Evolutionary conservation across 2,329 filamentous ascomycete genomes (phyloP).

Genomic region (Pochonia chlamydosporia): DNA sequence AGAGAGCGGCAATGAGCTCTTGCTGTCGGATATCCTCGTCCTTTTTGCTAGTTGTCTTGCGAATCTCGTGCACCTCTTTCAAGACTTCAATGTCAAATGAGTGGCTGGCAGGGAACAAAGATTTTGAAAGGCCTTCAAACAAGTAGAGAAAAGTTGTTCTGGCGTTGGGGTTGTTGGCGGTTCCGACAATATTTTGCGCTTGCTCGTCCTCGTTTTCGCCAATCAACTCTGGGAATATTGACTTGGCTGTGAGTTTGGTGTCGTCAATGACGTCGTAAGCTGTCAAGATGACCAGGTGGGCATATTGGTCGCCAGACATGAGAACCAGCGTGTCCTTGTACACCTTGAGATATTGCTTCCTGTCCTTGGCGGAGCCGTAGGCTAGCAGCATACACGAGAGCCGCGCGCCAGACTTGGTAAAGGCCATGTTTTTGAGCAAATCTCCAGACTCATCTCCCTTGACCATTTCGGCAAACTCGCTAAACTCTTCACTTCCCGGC

Average conservation of each 20-base stretch:
- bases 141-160: slow-evolving; percentile 72
- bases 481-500: slow-evolving; percentile 72
- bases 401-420: slow-evolving; percentile 82
- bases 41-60: slow-evolving; percentile 87
- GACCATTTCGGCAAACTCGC: slow-evolving; percentile 81
- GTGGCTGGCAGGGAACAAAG: slow-evolving; percentile 56
- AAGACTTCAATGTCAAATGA: slow-evolving; percentile 65
- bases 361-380: slow-evolving; percentile 83
- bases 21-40: slow-evolving; percentile 68
- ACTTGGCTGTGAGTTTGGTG: slow-evolving; percentile 80
- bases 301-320: slow-evolving; percentile 76
- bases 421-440: slow-evolving; percentile 89
- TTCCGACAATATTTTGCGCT: slow-evolving; percentile 57
- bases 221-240: slow-evolving; percentile 81
- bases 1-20: slow-evolving; percentile 70
- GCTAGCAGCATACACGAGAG: slow-evolving; percentile 79
- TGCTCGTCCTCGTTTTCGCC: slow-evolving; percentile 61
- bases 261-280: slow-evolving; percentile 92
- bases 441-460: slow-evolving; percentile 91
- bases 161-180: slow-evolving; percentile 60
- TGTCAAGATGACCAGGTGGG: slow-evolving; percentile 74
- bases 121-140: slow-evolving; percentile 61
- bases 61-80: slow-evolving; percentile 70
- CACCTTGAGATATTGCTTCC: slow-evolving; percentile 78
- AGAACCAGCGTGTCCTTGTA: slow-evolving; percentile 86